Conservation (phyloP, 1,284 basidiomycete genomes). For the Irpex rosettiformis region DNA sequence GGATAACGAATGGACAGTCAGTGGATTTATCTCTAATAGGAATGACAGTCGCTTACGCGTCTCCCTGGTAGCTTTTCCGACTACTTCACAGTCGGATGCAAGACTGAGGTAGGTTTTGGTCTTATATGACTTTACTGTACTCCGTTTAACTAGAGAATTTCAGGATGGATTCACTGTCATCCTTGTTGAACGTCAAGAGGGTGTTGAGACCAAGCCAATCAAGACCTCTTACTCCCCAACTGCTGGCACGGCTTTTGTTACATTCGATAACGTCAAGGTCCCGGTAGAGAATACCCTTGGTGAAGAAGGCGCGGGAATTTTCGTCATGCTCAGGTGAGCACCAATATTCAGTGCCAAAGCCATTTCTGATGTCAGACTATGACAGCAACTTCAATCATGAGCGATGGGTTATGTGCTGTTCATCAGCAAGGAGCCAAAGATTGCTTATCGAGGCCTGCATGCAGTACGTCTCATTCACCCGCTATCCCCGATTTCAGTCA, state of each 20-base stretch:
- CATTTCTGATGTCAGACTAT: background rate
- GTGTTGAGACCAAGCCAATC: constrained; percentile 83
- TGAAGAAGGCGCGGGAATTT: constrained; percentile 78
- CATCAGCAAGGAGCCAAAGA: constrained; percentile 48
- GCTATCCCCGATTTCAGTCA: background rate
- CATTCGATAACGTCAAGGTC: constrained; percentile 85
- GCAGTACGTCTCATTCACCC: constrained; percentile 40
- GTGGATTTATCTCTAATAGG: constrained; percentile 13
- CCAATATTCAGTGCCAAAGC: background rate
- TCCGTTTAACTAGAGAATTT: constrained; percentile 18
- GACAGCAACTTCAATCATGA: constrained; percentile 65
- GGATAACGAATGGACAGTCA: constrained; percentile 82
- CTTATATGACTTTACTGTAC: no score
- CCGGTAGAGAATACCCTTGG: constrained; percentile 87
- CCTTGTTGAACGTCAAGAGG: constrained; percentile 71
- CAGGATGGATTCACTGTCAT: constrained; percentile 84
- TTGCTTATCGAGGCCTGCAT: constrained; percentile 63
- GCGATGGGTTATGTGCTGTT: constrained; percentile 68
- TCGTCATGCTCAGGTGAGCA: constrained; percentile 63
- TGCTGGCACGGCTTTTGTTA: constrained; percentile 84
- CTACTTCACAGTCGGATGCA: constrained; percentile 56
- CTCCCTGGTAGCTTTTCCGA: constrained; percentile 34
- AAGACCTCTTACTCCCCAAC: constrained; percentile 79
- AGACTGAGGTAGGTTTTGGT: constrained; percentile 53
- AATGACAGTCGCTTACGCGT: background rate